These are phyloP conservation scores for Leucosporidium scottii DNA, from an alignment of 768 basidiomycete species.

Conservation along the genomic window DNA sequence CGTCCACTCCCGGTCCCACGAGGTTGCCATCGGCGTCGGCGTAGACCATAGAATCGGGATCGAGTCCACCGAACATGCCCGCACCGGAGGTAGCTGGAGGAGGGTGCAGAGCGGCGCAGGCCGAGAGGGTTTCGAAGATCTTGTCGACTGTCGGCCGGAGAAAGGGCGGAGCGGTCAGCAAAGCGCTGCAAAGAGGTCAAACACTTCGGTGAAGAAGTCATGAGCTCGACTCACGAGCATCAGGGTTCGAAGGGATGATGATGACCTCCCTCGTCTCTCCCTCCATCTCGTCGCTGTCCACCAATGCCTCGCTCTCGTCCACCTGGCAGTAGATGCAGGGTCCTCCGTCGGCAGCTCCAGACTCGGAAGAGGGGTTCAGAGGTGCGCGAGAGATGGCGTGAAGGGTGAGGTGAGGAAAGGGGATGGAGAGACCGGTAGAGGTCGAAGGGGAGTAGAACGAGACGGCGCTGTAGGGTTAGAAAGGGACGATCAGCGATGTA, in stretches of 20 bases:
- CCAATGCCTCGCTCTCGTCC: conserved; percentile 55
- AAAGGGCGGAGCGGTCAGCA: not conserved
- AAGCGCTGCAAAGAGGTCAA: not conserved
- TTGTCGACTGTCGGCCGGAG: conserved; percentile 55
- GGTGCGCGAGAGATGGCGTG: conserved; percentile 80
- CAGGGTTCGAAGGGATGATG: conserved; percentile 58
- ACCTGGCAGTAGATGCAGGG: conserved; percentile 90
- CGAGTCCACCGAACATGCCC: conserved; percentile 26
- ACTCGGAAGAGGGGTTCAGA: not conserved
- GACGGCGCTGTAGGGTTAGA: conserved; percentile 52
- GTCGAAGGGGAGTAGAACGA: conserved; percentile 61
- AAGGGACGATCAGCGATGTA: no score
- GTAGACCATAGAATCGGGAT: conserved; percentile 30
- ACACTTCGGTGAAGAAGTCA: not conserved
- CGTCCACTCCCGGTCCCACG: conserved; percentile 12
- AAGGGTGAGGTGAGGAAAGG: conserved; percentile 82
- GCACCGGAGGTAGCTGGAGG: conserved; percentile 5
- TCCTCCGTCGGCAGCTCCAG: conserved; percentile 36
- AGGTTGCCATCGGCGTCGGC: conserved; percentile 26
- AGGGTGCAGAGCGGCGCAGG: conserved; percentile 78
- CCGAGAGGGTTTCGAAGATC: conserved; percentile 79
- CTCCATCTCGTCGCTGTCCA: conserved; percentile 43
- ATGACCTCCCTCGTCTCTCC: conserved; percentile 68
- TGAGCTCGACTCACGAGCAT: conserved; percentile 52
- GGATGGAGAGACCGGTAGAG: conserved; percentile 69